Percentiles rank a stretch among this genome's conserved stretches.
Conservation (phyloP, 768 basidiomycete genomes). For the Sutorius australiensis region DNA sequence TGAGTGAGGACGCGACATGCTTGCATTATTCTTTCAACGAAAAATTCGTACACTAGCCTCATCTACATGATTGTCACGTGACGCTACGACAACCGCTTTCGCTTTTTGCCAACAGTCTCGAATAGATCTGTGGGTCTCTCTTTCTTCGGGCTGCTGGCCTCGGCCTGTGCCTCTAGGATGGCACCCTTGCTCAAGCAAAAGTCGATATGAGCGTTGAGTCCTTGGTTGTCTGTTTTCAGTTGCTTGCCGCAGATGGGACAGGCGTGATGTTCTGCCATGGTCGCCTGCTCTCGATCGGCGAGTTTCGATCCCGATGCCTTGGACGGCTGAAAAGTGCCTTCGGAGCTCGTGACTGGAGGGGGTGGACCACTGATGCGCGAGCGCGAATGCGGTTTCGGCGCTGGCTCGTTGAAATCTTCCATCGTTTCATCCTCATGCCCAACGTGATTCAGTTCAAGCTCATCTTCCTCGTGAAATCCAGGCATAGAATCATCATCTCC, state of each 20-base stretch:
- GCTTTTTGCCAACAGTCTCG: constrained; percentile 10
- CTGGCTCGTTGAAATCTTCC: constrained; percentile 7
- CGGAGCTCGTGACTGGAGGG: background rate
- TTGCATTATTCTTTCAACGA: constrained; percentile 23
- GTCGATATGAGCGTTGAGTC: constrained; percentile 85
- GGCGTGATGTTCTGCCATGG: constrained; percentile 27
- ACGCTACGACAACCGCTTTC: constrained; percentile 14
- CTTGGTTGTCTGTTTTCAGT: constrained; percentile 67
- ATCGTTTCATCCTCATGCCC: constrained; percentile 4
- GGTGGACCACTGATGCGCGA: background rate
- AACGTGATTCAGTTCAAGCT: constrained; percentile 22
- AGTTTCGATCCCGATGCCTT: constrained; percentile 16
- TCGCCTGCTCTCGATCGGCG: constrained; percentile 13
- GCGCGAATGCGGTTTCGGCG: constrained; percentile 3
- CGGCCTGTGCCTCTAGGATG: constrained; percentile 64
- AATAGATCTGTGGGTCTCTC: background rate
- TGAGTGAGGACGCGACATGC: constrained; percentile 20
- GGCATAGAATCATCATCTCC: constrained; percentile 43
- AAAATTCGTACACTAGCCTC: background rate
- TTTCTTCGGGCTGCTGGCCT: constrained; percentile 23
- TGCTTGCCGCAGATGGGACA: constrained; percentile 73
- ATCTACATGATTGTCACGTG: constrained; percentile 15
- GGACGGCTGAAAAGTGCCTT: background rate
- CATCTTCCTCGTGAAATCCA: constrained; percentile 49
- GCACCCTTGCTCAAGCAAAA: constrained; percentile 79